phyloP scores from a whole-genome alignment of 2,329 filamentous ascomycete genomes.

The Penicillium sp. region DNA sequence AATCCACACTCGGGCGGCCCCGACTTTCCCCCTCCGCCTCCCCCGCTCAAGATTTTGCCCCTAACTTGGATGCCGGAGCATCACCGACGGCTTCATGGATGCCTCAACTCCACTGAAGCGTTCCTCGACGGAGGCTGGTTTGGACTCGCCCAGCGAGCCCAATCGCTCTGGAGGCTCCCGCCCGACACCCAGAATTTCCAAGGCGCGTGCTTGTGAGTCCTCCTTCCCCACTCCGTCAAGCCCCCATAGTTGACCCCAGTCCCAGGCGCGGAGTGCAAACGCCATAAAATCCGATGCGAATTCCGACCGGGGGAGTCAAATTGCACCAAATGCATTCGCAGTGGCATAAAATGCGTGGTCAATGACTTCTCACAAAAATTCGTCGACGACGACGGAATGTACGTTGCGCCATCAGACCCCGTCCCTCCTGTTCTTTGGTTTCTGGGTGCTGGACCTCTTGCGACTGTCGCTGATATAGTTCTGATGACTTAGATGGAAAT shows the following conservation, averaged over 20 bases:
- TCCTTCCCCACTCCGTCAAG: slow-evolving; percentile 8
- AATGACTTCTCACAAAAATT: slow-evolving; percentile 58
- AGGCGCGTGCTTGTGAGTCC: slow-evolving; percentile 43
- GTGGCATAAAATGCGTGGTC: slow-evolving; percentile 52
- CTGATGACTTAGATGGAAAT: slow-evolving; percentile 43
- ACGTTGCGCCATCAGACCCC: slow-evolving; percentile 25
- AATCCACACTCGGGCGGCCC: slow-evolving; percentile 3
- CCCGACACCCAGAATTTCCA: slow-evolving; percentile 38
- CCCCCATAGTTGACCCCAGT: not conserved
- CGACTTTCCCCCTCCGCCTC: slow-evolving; percentile 12
- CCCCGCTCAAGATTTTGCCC: slow-evolving; percentile 18
- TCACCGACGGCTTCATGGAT: slow-evolving; percentile 24
- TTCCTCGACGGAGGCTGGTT: slow-evolving; percentile 36
- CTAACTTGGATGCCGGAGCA: slow-evolving; percentile 22
- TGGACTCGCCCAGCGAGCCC: slow-evolving; percentile 31
- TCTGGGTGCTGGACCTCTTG: no score
- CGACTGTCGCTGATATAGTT: not conserved
- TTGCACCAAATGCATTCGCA: slow-evolving; percentile 51
- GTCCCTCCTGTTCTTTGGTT: not conserved
- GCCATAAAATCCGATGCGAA: slow-evolving; percentile 56
- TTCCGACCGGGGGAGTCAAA: slow-evolving; percentile 47
- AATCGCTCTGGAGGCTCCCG: slow-evolving; percentile 27
- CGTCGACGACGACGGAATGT: slow-evolving; percentile 54
- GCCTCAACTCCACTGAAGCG: slow-evolving; percentile 34
- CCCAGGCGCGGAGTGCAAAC: slow-evolving; percentile 51